Evolutionary conservation across 176 grass and related monocot species (phyloP), one percentile per base, ranked within the genome.

Genomic region (Pontederia paniculata): DNA sequence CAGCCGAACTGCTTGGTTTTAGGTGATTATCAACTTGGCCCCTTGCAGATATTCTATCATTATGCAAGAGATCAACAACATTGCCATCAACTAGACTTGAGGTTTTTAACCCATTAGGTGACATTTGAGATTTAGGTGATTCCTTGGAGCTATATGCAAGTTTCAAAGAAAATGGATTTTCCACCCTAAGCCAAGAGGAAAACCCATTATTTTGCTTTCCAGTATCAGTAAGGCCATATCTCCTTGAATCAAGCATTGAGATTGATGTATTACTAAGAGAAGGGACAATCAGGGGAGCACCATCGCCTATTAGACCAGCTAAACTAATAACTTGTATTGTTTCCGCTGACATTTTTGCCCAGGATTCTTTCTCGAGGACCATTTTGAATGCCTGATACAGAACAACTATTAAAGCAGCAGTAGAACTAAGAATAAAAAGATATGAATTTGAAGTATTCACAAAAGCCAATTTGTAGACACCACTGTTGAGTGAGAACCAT

Each of bases 331-430:
- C 81, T 42, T 91, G 83, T 2, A 77, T 68, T 47, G 74, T 76
- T 58, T 91, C 83, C 55, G 79, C 55, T 55, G 83, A 70, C 83
- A 98, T 83, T 82, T 90, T 98, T 44, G 56, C 67, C 86, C 93
- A 98, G 61, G 83, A 84, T 77, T 98, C 93, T 57, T 82, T 98
- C 69, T 98, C 93, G 56, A 98, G 45, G 51, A 98, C 86, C 93
- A 98, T 88, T 73, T 88, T 98, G 69, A 98, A 83, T 57, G 93
- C 93, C 93, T 98, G 73, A 50, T 54, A 75, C 16, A 54, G 3
- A 54, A 46, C 22, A 56, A 63, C 17, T 12, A 70, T 50, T 45
- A 23, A 68, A 21, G n/a, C 25, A 15, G 11, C 23, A 45, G 21
- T 14, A 21, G 56, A 21, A 18, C 44, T 17, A 61, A 50, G 12